Evolutionary conservation across 2,329 filamentous ascomycete species (phyloP).

Genomic region (Fonsecaea pedrosoi): DNA sequence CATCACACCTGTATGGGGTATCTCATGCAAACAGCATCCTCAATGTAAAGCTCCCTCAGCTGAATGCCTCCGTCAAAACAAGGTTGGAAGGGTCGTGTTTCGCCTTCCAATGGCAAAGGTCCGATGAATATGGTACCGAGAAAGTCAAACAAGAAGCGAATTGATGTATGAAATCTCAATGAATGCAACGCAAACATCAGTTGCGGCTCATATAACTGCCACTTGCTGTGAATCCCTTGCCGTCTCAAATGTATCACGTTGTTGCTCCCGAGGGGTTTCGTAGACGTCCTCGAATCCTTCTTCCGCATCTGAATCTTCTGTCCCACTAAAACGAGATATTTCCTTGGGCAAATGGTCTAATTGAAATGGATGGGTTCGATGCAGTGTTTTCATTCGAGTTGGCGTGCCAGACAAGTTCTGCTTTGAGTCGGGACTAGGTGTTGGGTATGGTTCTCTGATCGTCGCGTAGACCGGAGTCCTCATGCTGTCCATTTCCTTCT

Average conservation of each 20-base stretch:
- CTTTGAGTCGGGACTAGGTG: slow-evolving; percentile 34
- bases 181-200: neutral
- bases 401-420: slow-evolving; percentile 22
- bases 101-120: slow-evolving; percentile 8
- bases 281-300: slow-evolving; percentile 37
- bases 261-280: slow-evolving; percentile 37
- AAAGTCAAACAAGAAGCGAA: neutral
- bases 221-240: slow-evolving; percentile 23
- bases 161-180: neutral
- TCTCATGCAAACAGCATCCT: slow-evolving; percentile 22
- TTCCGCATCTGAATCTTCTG: slow-evolving; percentile 36
- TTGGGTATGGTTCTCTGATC: slow-evolving; percentile 36
- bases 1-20: slow-evolving; percentile 25
- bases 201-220: slow-evolving; percentile 4
- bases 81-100: slow-evolving; percentile 1
- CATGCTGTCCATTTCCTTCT: slow-evolving; percentile 46
- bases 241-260: slow-evolving; percentile 37
- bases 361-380: slow-evolving; percentile 33
- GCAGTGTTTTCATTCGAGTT: slow-evolving; percentile 25
- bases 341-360: slow-evolving; percentile 24
- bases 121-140: neutral
- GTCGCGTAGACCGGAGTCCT: slow-evolving; percentile 37
- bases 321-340: slow-evolving; percentile 39
- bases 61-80: slow-evolving; percentile 4
- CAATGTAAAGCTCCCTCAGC: slow-evolving; percentile 2